Conservation (phyloP, 1,139 yeast genomes). For the Wickerhamomyces sp. region DNA sequence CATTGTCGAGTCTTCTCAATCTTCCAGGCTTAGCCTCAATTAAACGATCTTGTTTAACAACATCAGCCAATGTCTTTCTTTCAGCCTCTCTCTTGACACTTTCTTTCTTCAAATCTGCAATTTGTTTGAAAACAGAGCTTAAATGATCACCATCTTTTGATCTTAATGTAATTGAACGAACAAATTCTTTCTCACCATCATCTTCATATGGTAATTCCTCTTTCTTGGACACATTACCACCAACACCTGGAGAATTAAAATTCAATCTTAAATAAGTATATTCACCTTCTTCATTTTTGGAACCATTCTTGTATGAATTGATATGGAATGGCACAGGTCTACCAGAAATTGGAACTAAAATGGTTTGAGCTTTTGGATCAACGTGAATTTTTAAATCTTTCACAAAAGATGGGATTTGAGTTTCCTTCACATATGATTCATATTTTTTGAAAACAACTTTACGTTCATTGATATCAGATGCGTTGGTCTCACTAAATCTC, state of each 20-base stretch:
- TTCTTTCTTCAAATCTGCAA: conserved; percentile 88
- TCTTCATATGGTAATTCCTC: conserved; percentile 90
- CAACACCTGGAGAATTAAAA: conserved; percentile 90
- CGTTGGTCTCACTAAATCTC: conserved; percentile 72
- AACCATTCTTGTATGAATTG: conserved; percentile 88
- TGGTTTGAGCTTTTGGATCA: conserved; percentile 83
- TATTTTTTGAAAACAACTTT: conserved; percentile 82
- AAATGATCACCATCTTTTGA: conserved; percentile 89
- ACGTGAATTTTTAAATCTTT: conserved; percentile 83
- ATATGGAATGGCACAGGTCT: conserved; percentile 98
- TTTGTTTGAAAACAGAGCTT: conserved; percentile 85
- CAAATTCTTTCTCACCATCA: conserved; percentile 76
- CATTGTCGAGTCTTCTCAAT: conserved; percentile 81
- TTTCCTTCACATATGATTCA: conserved; percentile 90
- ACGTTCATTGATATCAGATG: conserved; percentile 57
- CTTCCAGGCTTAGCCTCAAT: conserved; percentile 77
- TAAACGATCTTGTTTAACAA: conserved; percentile 85
- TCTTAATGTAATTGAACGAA: conserved; percentile 83
- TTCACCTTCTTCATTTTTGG: conserved; percentile 95
- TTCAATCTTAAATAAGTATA: conserved; percentile 85
- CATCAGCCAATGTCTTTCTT: conserved; percentile 89
- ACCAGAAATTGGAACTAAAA: conserved; percentile 87
- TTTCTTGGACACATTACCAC: conserved; percentile 63
- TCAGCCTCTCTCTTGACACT: conserved; percentile 89
- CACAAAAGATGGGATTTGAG: conserved; percentile 81